A percentile compares a stretch with the other conserved stretches of the same genome.
Evolutionary conservation across 257 asterid genomes (phyloP).

Genomic region (Solanum medicagineum): DNA sequence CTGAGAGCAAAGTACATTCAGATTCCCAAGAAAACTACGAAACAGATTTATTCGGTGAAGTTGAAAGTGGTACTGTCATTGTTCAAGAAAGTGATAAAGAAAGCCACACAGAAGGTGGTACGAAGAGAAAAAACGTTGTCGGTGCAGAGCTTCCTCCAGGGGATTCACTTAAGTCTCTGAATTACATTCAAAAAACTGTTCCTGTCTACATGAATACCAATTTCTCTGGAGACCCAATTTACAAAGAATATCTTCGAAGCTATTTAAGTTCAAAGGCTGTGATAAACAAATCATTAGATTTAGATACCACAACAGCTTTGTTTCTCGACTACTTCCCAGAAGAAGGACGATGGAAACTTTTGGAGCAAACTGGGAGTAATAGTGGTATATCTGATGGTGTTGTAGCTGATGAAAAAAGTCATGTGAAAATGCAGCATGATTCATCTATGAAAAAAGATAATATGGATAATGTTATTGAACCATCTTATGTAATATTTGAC

Average conservation of each 20-base stretch:
- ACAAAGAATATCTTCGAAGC: constrained; percentile 36
- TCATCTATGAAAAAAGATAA: constrained; percentile 8
- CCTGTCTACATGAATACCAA: constrained; percentile 17
- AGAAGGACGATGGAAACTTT: constrained; percentile 68
- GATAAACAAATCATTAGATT: constrained; percentile 18
- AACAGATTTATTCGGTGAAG: not conserved
- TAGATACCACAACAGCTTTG: constrained; percentile 33
- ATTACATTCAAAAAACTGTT: constrained; percentile 18
- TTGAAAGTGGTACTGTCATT: not conserved
- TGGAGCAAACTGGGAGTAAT: constrained; percentile 30
- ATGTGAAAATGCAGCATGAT: not conserved
- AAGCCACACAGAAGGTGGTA: constrained; percentile 15
- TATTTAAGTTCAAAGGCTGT: constrained; percentile 32
- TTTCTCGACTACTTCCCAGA: constrained; percentile 58
- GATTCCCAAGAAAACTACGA: constrained; percentile 16
- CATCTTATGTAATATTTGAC: constrained; percentile 51
- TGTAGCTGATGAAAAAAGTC: constrained; percentile 4
- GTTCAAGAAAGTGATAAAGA: not conserved
- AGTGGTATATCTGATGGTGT: constrained; percentile 11
- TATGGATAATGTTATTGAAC: constrained; percentile 43
- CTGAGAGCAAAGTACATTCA: not conserved
- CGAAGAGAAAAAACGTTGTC: constrained; percentile 10
- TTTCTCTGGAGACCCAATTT: constrained; percentile 33
- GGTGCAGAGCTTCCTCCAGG: constrained; percentile 21
- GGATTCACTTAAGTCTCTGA: constrained; percentile 15